Base-by-base conservation (phyloP, 148 eudicot species). In the Camellia granthamiana region DNA sequence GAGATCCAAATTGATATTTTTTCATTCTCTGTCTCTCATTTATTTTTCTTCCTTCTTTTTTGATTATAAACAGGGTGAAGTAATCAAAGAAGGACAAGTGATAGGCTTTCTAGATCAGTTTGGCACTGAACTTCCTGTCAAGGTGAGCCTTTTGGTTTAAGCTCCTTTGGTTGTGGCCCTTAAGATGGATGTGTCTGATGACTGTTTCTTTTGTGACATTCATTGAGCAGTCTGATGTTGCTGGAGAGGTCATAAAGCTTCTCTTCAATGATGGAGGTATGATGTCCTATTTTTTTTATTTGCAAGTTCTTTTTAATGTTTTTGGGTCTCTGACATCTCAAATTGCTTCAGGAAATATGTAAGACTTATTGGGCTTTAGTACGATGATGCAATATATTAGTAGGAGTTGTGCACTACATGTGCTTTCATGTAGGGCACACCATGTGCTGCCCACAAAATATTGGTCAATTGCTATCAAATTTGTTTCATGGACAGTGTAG, bases 41-140 rank as follows among this genome's bases (percentile, higher is more conserved):
- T 16, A 1, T 62, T 16, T 62, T 18, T n/a, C n/a, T 62, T 62
- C 3, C n/a, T 62, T 62, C 23, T n/a, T 62, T 62, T 62, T n/a
- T 62, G 38, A 30, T 30, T 30, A 69, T 76, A 74, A 76, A 77
- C 86, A 95, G 99, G 99, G 99, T 56, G 98, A 89, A 83, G 8
- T 90, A 71, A 89, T 96, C 83, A 91, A 89, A 83, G 97, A 92
- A 86, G 99, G 98, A 79, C 97, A 96, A 85, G 84, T 86, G 13
- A 87, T 96, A 69, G 94, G 98, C 81, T 93, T 80, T 74, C 47
- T 96, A 82, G 97, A 93, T 86, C 99, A 89, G 86, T 96, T 96
- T 82, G 97, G 94, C 80, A 87, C 88, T 46, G 85, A 90, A 81
- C 89, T 90, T 79, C 97, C 98, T 54, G 91, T 96, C 71, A 93